Percentiles rank a stretch among this genome's conserved stretches.
These are phyloP conservation scores for Pythium aquatile DNA, from an alignment of 352 stramenopile genomes.

Conservation along the genomic window DNA sequence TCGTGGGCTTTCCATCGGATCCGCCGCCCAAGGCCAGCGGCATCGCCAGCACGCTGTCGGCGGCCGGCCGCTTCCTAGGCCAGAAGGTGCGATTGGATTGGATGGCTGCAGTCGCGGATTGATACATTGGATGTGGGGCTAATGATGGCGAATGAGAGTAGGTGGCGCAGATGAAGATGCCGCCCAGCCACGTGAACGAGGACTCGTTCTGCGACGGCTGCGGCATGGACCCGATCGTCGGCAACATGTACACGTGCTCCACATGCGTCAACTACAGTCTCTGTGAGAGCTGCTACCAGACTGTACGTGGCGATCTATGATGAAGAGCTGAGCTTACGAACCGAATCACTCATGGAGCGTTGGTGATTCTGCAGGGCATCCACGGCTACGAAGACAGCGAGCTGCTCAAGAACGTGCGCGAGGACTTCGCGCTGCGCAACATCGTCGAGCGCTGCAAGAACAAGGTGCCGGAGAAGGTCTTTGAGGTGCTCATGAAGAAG, in stretches of 20 bases:
- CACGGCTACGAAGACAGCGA: conserved; percentile 84
- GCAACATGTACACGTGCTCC: conserved; percentile 89
- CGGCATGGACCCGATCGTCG: conserved; percentile 86
- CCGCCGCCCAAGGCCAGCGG: conserved; percentile 32
- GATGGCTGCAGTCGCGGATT: not conserved
- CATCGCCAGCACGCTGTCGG: conserved; percentile 63
- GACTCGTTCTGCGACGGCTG: conserved; percentile 90
- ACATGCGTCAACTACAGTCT: conserved; percentile 83
- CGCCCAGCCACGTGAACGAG: conserved; percentile 72
- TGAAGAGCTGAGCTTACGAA: not conserved
- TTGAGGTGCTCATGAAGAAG: conserved; percentile 78
- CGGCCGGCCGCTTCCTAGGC: conserved; percentile 69
- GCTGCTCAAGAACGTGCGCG: conserved; percentile 68
- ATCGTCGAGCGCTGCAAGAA: conserved; percentile 75
- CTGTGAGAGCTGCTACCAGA: conserved; percentile 82
- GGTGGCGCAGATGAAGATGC: conserved; percentile 77
- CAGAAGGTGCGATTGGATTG: conserved; percentile 50
- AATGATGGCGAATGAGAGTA: conserved; percentile 10
- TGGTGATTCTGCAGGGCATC: conserved; percentile 35
- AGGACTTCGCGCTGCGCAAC: conserved; percentile 80
- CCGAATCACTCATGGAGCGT: not conserved
- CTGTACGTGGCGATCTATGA: conserved; percentile 19
- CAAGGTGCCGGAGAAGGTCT: conserved; percentile 80
- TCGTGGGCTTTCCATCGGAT: conserved; percentile 60
- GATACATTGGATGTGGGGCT: not conserved